phyloP scores from a whole-genome alignment of 164 flowering plant species.

The Amborella trichopoda region DNA sequence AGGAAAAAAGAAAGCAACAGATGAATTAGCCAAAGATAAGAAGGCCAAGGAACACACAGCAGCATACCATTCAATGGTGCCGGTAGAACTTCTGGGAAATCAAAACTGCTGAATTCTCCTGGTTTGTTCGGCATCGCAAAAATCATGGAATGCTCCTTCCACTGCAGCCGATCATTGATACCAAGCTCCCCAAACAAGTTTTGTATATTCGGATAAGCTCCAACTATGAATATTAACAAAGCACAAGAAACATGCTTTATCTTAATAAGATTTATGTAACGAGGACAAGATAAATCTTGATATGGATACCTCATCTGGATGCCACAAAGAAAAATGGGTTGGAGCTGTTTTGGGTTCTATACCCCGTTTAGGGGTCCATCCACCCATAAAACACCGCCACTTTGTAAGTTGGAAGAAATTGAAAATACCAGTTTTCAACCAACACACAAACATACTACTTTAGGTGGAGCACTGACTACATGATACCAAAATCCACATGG shows the following conservation, averaged over 20 bases:
- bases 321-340: no score
- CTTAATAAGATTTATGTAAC: neutral
- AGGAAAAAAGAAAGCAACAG: no score
- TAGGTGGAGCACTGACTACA: no score
- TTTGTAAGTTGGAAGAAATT: no score
- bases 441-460: no score
- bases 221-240: constrained; percentile 38
- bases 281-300: neutral
- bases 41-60: no score
- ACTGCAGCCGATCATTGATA: constrained; percentile 86
- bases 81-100: constrained; percentile 82
- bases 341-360: no score
- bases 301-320: neutral
- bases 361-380: no score
- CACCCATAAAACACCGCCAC: no score
- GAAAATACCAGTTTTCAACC: no score
- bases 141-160: constrained; percentile 99
- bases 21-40: no score
- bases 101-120: constrained; percentile 94
- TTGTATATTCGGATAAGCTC: constrained; percentile 96
- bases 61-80: constrained; percentile 82
- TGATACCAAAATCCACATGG: no score
- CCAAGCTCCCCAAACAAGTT: constrained; percentile 94
- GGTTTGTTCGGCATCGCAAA: constrained; percentile 98
- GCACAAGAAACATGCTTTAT: neutral